phyloP scores from a whole-genome alignment of 106 monocot genomes.

The Platanthera zijinensis region DNA sequence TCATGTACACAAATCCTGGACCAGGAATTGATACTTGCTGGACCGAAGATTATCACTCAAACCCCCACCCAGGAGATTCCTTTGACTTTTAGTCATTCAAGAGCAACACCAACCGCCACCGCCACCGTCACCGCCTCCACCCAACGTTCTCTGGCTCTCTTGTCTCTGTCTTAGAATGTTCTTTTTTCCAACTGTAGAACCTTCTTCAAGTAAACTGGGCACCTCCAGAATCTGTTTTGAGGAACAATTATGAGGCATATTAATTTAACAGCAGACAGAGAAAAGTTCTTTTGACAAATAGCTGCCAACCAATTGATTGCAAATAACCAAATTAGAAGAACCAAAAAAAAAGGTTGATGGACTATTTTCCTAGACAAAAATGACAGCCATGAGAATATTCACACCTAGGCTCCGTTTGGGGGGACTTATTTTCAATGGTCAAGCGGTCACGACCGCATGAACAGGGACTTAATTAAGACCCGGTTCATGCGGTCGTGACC shows the following conservation, averaged over 20 bases:
- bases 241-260: neutral
- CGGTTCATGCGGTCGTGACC: no score
- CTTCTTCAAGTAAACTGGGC: slow-evolving; percentile 56
- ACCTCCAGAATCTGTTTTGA: slow-evolving; percentile 53
- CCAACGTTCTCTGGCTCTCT: slow-evolving; percentile 16
- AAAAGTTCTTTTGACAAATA: no score
- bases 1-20: slow-evolving; percentile 10
- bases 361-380: no score
- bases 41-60: slow-evolving; percentile 1
- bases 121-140: slow-evolving; percentile 6
- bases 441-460: no score
- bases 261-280: no score
- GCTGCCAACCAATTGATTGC: no score
- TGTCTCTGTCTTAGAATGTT: slow-evolving; percentile 43
- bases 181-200: slow-evolving; percentile 43
- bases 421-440: no score
- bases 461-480: no score
- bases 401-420: no score
- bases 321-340: no score
- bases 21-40: neutral
- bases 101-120: slow-evolving; percentile 43
- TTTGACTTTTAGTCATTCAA: slow-evolving; percentile 1
- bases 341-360: no score
- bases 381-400: no score
- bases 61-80: neutral